A percentile compares a stretch with the other conserved stretches of the same genome.
Conservation (phyloP, 805 yeast species). For the Pichia scutulata region DNA sequence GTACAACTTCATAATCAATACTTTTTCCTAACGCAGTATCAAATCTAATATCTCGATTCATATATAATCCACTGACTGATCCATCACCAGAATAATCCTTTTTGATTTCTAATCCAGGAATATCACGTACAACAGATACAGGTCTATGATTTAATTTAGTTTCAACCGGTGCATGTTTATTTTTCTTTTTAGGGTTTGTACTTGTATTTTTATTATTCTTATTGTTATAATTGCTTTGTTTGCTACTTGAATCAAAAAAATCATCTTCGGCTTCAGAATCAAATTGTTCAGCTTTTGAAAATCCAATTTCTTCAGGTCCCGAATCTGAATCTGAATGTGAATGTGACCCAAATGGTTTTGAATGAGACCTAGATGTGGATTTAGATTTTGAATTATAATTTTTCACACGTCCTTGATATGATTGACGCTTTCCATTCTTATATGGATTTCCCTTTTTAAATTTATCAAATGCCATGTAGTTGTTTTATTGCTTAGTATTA, state of each 20-base stretch:
- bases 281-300: slow-evolving; percentile 6
- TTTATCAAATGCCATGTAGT: not conserved
- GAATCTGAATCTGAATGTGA: slow-evolving; percentile 17
- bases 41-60: slow-evolving; percentile 70
- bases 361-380: not conserved
- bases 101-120: slow-evolving; percentile 54
- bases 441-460: not conserved
- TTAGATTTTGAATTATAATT: not conserved
- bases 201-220: slow-evolving; percentile 11
- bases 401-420: not conserved
- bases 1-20: slow-evolving; percentile 56
- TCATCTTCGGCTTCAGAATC: slow-evolving; percentile 18
- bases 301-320: slow-evolving; percentile 21
- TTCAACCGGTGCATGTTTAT: slow-evolving; percentile 86
- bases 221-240: slow-evolving; percentile 2
- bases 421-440: not conserved
- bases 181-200: slow-evolving; percentile 29
- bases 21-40: slow-evolving; percentile 78
- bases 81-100: slow-evolving; percentile 13
- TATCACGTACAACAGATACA: slow-evolving; percentile 61
- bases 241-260: slow-evolving; percentile 34
- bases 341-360: slow-evolving; percentile 4
- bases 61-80: slow-evolving; percentile 1
- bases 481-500: not conserved
- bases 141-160: slow-evolving; percentile 57